Evolutionary conservation across 768 basidiomycete genomes (phyloP), one percentile per base, ranked within the genome.

Genomic region (Kwoniella bestiolae): DNA sequence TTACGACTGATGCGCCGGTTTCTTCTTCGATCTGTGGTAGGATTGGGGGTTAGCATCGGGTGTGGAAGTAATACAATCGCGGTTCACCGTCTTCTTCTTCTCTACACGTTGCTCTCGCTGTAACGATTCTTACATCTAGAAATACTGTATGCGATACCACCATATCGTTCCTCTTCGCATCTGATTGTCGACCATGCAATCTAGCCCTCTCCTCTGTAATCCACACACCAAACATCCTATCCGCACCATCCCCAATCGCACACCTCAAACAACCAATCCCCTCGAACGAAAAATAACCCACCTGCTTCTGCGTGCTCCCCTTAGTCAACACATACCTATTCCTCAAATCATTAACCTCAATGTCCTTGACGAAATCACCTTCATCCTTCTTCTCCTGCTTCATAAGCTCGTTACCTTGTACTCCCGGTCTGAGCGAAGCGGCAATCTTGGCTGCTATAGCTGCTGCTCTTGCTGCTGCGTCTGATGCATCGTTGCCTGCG

Each of bases 381-480:
- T 91, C 90, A 76, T 91, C 91, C 44, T 72, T 65, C 46, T 72
- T 65, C 67, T 91, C 90, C 46, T 66, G 63, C 18, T 84, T 85
- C 65, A 83, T 76, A 71, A 84, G 70, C 65, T 82, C 84, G 76
- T 74, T 72, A 3, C 75, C 83, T 31, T 68, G 47, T 16, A 82
- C 83, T n/a, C 61, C 69, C 25, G 70, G 71, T 57, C 69, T 60
- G 25, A 71, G 71, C 11, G 71, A 74, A 21, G 79, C 92, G 6
- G 94, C 93, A 80, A 96, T 94, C 86, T 94, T 93, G 66, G 94
- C 93, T 64, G 93, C 92, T 68, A 94, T 92, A 46, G 92, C 92
- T 12, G 68, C 88, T 3, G 89, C 89, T 2, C 89, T 89, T 0
- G 89, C 89, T 4, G 89, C 88, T 25, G 71, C 76, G 16, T 70